These are phyloP conservation scores for Oryza glaberrima DNA, from an alignment of 176 grass and related monocot genomes.

Conservation along the genomic window DNA sequence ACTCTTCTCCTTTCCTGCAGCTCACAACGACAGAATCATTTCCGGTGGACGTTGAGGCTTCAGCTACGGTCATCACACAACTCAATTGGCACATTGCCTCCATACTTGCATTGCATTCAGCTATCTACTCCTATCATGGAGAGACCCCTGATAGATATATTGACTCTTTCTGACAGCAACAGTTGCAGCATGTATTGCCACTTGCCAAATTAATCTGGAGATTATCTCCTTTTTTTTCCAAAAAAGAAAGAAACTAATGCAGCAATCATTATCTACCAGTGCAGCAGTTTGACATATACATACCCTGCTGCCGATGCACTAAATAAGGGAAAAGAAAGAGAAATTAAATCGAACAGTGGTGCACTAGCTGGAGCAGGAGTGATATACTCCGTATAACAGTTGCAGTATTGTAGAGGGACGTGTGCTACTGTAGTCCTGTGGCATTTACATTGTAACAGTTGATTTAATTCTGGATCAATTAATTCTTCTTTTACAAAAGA, in stretches of 20 bases:
- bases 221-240: neutral
- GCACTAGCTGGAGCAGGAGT: neutral
- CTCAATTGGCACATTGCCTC: neutral
- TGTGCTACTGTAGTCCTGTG: neutral
- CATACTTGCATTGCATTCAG: neutral
- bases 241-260: too few species aligned
- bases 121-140: neutral
- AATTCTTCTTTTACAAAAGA: neutral
- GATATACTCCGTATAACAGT: too few species aligned
- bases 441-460: too few species aligned
- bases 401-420: neutral
- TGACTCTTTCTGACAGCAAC: neutral
- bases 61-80: neutral
- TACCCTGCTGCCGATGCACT: neutral
- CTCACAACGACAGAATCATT: constrained; percentile 9
- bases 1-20: neutral
- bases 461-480: neutral
- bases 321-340: neutral
- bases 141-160: too few species aligned
- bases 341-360: neutral
- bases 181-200: neutral
- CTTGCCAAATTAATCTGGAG: neutral
- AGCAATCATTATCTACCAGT: too few species aligned
- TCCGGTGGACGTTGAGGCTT: neutral
- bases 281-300: neutral